Conservation (phyloP, 805 yeast species). For the Yarrowia porcina region DNA sequence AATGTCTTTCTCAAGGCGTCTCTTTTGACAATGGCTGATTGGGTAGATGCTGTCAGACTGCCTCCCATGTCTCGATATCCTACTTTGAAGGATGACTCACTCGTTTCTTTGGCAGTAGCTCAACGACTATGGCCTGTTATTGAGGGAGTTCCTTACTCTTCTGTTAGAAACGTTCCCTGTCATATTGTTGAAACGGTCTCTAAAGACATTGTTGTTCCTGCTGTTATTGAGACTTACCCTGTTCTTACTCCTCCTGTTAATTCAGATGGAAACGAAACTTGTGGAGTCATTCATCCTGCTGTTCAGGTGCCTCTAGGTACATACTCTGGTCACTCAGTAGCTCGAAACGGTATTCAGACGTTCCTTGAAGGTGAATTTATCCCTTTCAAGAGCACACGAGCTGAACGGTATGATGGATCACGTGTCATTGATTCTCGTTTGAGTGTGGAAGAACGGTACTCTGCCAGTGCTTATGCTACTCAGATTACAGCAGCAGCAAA, state of each 20-base stretch:
- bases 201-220: background rate
- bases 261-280: constrained; percentile 10
- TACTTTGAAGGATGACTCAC: background rate
- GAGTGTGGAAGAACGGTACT: background rate
- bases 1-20: constrained; percentile 17
- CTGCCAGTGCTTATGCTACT: background rate
- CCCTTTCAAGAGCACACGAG: background rate
- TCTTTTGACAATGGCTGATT: background rate
- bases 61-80: constrained; percentile 20
- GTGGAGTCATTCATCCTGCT: constrained; percentile 21
- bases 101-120: background rate
- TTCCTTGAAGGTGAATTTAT: constrained; percentile 16
- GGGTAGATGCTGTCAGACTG: background rate
- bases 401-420: background rate
- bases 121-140: background rate
- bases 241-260: constrained; percentile 19
- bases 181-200: background rate
- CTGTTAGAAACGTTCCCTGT: background rate
- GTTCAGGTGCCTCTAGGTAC: constrained; percentile 21
- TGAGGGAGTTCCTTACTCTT: background rate
- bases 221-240: background rate
- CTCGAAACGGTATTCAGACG: constrained; percentile 15
- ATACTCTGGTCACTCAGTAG: constrained; percentile 10
- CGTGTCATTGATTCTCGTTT: background rate
- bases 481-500: background rate